Percentiles rank a stretch among this genome's conserved stretches.
These are phyloP conservation scores for Trichoderma sp. DNA, from an alignment of 2,329 filamentous ascomycete species.

Conservation along the genomic window DNA sequence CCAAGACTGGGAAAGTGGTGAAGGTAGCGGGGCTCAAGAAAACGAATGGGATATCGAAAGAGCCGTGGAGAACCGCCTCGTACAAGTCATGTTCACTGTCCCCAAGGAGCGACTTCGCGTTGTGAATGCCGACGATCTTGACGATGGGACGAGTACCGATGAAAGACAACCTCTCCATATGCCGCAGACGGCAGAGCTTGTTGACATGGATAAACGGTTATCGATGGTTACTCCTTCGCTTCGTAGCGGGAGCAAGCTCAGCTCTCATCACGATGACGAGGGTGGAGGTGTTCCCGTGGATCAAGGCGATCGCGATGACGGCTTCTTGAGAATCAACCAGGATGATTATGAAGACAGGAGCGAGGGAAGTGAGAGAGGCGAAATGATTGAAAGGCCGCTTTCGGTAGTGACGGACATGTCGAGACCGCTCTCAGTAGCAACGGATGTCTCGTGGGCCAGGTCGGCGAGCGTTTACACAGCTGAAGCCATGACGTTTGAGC, in stretches of 20 bases:
- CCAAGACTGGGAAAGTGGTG: slow-evolving; percentile 49
- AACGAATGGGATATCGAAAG: slow-evolving; percentile 77
- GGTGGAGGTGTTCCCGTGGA: slow-evolving; percentile 14
- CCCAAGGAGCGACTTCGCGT: slow-evolving; percentile 81
- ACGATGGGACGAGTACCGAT: slow-evolving; percentile 31
- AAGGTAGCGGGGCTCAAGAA: slow-evolving; percentile 35
- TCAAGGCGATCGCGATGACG: slow-evolving; percentile 11
- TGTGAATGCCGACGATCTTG: slow-evolving; percentile 72
- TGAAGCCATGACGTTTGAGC: slow-evolving; percentile 44
- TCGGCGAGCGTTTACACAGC: slow-evolving; percentile 43
- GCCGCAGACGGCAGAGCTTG: slow-evolving; percentile 39
- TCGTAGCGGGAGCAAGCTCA: slow-evolving; percentile 4
- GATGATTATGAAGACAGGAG: slow-evolving; percentile 19
- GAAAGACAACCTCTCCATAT: slow-evolving; percentile 26
- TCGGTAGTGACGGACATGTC: slow-evolving; percentile 33
- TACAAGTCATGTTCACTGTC: slow-evolving; percentile 90
- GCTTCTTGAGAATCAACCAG: slow-evolving; percentile 20
- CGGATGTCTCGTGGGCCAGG: slow-evolving; percentile 31
- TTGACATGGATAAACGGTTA: slow-evolving; percentile 35
- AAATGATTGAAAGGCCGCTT: slow-evolving; percentile 3
- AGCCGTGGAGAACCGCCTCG: slow-evolving; percentile 66
- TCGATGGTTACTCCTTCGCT: neutral
- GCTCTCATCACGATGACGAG: slow-evolving; percentile 15
- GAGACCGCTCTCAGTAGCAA: slow-evolving; percentile 27
- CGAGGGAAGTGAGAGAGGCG: neutral